phyloP scores from a whole-genome alignment of 75 land plant genomes.

The Cryptomeria japonica region DNA sequence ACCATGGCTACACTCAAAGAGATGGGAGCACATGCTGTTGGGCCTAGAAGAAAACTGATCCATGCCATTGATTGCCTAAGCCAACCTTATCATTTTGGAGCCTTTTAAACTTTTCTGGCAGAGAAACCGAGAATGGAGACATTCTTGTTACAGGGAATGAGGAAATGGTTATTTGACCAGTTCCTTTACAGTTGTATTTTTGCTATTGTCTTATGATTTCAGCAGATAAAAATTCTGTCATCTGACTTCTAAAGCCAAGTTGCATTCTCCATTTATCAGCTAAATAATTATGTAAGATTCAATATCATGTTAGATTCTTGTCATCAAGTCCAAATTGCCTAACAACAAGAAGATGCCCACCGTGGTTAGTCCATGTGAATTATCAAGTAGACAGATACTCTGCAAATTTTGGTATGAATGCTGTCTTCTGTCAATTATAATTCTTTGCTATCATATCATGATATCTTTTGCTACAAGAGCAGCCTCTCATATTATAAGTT shows the following conservation, averaged over 20 bases:
- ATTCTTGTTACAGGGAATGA: background rate
- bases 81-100: slow-evolving; percentile 30
- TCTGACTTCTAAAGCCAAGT: slow-evolving; percentile 9
- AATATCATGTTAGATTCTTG: background rate
- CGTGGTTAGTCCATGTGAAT: background rate
- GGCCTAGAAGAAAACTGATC: slow-evolving; percentile 88
- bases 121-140: background rate
- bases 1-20: slow-evolving; percentile 84
- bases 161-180: background rate
- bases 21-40: slow-evolving; percentile 82
- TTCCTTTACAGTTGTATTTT: slow-evolving; percentile 6
- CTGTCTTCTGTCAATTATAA: background rate
- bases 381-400: slow-evolving; percentile 3
- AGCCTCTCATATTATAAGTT: background rate
- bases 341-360: slow-evolving; percentile 3
- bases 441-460: background rate
- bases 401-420: background rate
- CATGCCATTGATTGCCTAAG: slow-evolving; percentile 73
- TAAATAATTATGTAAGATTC: background rate
- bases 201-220: background rate
- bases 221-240: slow-evolving; percentile 1
- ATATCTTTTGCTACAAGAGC: slow-evolving; percentile 3
- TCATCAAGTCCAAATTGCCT: background rate
- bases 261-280: slow-evolving; percentile 4
- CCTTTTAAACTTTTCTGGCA: slow-evolving; percentile 4